Base-by-base conservation (phyloP, 2,329 filamentous ascomycete genomes). In the Fusarium sp. region DNA sequence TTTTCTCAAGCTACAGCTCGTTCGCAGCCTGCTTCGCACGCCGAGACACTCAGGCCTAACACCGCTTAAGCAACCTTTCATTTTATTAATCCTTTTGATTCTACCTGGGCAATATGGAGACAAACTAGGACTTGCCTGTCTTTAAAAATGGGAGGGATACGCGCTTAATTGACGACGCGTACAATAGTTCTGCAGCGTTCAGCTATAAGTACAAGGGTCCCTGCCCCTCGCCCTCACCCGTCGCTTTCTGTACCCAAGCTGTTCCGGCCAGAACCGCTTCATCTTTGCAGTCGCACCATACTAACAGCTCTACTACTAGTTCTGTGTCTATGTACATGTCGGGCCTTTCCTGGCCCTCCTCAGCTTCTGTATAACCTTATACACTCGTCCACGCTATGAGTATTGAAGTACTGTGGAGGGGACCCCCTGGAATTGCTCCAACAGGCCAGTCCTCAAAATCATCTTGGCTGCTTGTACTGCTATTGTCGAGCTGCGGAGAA, bases 341-440 rank as follows among this genome's bases (percentile, higher is more conserved):
- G 9, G 26, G 54, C 64, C 59, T 56, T 60, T 67, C 56, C 59
- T 65, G 61, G 59, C 66, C 67, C 64, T 70, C 68, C 67, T 72
- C 41, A 22, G 5, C 64, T 70, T 72, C 69, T 72, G 39, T 71
- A 36, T 71, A 64, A 49, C 45, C 41, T 53, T 66, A 61, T 53
- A 55, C 58, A 66, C 71, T 72, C 64, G 59, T 72, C 62, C 45
- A 57, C 55, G 46, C 52, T 62, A 58, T n/a, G 39, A 26, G 40
- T 52, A 24, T 45, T 15, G 13, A 25, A 32, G 40, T 24, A 39
- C 49, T 31, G 26, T 45, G 49, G 41, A 38, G 10, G 39, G 47
- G 8, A 38, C 38, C 13, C 36, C 46, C 28, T 25, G 25, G 36
- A 49, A 49, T 35, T 45, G 46, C 12, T 15, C 25, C 35, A 38